Evolutionary conservation across 169 alveolate species (phyloP).

Genomic region (Cytauxzoon felis): DNA sequence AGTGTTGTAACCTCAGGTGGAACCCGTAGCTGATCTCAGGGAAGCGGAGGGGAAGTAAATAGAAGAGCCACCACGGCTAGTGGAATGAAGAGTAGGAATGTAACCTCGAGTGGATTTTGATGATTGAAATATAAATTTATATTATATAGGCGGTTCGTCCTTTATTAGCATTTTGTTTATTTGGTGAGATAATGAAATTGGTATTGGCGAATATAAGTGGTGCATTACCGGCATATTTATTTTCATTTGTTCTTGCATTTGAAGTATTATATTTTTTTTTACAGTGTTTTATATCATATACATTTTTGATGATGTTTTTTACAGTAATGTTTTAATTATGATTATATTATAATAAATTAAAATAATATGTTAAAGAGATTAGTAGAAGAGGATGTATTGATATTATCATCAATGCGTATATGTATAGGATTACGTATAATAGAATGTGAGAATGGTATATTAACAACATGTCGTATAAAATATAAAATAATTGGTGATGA

Average conservation of each 20-base stretch:
- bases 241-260: slow-evolving; percentile 82
- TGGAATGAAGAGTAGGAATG: no score
- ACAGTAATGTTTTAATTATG: slow-evolving; percentile 77
- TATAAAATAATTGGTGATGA: slow-evolving; percentile 1
- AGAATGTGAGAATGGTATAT: slow-evolving; percentile 16
- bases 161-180: slow-evolving; percentile 81
- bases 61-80: no score
- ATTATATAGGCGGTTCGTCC: slow-evolving; percentile 80
- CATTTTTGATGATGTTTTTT: slow-evolving; percentile 83
- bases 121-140: background rate
- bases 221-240: slow-evolving; percentile 78
- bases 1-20: no score
- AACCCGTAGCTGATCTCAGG: no score
- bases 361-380: slow-evolving; percentile 3
- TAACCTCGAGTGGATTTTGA: no score
- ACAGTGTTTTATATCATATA: slow-evolving; percentile 83
- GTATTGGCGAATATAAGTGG: slow-evolving; percentile 80
- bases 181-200: slow-evolving; percentile 82
- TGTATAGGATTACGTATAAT: slow-evolving; percentile 25
- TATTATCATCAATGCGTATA: background rate
- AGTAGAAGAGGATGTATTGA: slow-evolving; percentile 22
- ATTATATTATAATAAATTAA: background rate
- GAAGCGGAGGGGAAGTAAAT: no score
- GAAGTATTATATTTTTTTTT: slow-evolving; percentile 83
- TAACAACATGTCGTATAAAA: slow-evolving; percentile 23